These are phyloP conservation scores for Pezicula radicicola DNA, from an alignment of 2,329 filamentous ascomycete genomes.

Conservation along the genomic window DNA sequence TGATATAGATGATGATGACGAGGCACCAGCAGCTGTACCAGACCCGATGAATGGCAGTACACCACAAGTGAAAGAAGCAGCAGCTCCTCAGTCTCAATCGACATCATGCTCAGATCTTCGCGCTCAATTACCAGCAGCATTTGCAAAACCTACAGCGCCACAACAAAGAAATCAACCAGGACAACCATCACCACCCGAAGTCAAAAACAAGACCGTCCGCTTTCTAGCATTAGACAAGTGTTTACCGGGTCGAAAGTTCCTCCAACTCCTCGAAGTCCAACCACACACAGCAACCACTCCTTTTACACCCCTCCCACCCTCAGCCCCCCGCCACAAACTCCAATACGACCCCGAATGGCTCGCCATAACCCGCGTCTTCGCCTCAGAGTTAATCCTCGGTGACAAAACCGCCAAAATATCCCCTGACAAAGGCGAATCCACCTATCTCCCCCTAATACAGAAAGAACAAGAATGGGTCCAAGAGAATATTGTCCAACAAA, in stretches of 20 bases:
- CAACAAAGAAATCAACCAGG: slow-evolving; percentile 41
- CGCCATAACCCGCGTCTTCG: slow-evolving; percentile 83
- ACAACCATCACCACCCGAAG: slow-evolving; percentile 65
- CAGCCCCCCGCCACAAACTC: slow-evolving; percentile 14
- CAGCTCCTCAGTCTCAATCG: slow-evolving; percentile 21
- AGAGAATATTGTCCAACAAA: slow-evolving; percentile 62
- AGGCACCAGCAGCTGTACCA: slow-evolving; percentile 12
- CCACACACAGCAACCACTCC: slow-evolving; percentile 33
- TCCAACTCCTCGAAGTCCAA: slow-evolving; percentile 70
- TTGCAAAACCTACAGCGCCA: slow-evolving; percentile 44
- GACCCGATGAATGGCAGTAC: neutral
- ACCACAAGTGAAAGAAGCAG: slow-evolving; percentile 14
- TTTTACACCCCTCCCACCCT: slow-evolving; percentile 14
- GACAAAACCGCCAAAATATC: slow-evolving; percentile 51
- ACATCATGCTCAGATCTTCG: slow-evolving; percentile 62
- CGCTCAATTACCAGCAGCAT: slow-evolving; percentile 73
- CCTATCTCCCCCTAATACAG: slow-evolving; percentile 67
- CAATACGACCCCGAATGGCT: slow-evolving; percentile 93
- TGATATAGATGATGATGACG: slow-evolving; percentile 55
- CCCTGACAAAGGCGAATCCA: slow-evolving; percentile 62
- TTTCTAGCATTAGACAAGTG: slow-evolving; percentile 95
- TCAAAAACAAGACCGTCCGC: slow-evolving; percentile 74
- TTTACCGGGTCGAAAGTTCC: slow-evolving; percentile 72
- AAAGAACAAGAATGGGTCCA: slow-evolving; percentile 77
- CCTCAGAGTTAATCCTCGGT: slow-evolving; percentile 61